Evolutionary conservation across 2,329 filamentous ascomycete species (phyloP).

Genomic region (Alternaria viburni): DNA sequence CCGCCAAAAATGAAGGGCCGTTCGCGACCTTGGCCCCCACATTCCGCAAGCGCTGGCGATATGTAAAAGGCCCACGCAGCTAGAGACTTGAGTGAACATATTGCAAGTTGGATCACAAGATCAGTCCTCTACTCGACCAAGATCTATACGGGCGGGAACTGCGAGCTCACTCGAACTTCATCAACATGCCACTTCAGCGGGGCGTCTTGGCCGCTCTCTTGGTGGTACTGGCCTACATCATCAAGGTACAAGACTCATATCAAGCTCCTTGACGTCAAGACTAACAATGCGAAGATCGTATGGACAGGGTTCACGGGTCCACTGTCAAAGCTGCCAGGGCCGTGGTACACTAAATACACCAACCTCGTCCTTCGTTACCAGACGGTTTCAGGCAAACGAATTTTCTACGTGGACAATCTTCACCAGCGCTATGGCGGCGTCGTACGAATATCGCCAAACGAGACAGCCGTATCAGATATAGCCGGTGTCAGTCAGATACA

Average conservation of each 20-base stretch:
- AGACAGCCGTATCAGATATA: constrained; percentile 30
- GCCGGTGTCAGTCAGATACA: constrained; percentile 35
- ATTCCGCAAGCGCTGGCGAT: neutral
- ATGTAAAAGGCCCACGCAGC: neutral
- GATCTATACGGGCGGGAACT: neutral
- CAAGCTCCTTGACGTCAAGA: neutral
- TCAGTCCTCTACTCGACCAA: neutral
- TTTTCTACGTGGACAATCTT: constrained; percentile 49
- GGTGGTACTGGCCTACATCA: neutral
- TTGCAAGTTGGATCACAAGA: neutral
- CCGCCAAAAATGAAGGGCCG: neutral
- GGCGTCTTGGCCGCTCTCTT: neutral
- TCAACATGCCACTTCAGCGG: neutral
- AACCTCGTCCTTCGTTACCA: constrained; percentile 44
- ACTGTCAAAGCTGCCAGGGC: constrained; percentile 32
- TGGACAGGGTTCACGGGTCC: constrained; percentile 9
- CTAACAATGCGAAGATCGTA: neutral
- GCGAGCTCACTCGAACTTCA: neutral
- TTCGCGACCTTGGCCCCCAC: neutral
- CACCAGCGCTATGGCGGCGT: constrained; percentile 41
- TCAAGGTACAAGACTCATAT: neutral
- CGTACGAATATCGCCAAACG: constrained; percentile 32
- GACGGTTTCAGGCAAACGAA: constrained; percentile 45
- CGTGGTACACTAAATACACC: constrained; percentile 39
- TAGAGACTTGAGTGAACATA: neutral